Percentiles rank a stretch among this genome's conserved stretches.
phyloP scores from a whole-genome alignment of 352 stramenopile genomes.

The Phytophthora hybrid region DNA sequence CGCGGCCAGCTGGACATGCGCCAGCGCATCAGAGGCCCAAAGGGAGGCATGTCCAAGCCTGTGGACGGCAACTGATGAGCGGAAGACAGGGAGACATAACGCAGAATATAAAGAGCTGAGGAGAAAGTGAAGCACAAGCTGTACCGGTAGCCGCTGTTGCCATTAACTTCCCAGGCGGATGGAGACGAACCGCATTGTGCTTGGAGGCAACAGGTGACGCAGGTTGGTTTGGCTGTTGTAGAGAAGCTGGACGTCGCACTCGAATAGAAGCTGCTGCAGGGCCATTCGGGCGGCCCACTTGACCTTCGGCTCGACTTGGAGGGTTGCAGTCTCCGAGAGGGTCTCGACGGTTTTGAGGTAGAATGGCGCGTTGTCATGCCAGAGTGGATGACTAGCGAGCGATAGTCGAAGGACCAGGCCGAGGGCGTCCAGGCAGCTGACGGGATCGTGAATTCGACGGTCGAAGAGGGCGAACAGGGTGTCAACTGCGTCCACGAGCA shows the following conservation, averaged over 20 bases:
- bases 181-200: slow-evolving; percentile 18
- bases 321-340: slow-evolving; percentile 32
- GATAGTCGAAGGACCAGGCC: slow-evolving; percentile 30
- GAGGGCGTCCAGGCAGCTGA: slow-evolving; percentile 40
- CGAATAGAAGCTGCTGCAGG: slow-evolving; percentile 57
- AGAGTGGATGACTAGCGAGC: slow-evolving; percentile 23
- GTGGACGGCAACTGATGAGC: slow-evolving; percentile 30
- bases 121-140: background rate
- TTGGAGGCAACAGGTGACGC: slow-evolving; percentile 24
- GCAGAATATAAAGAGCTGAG: background rate
- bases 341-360: slow-evolving; percentile 38
- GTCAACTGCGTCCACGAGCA: slow-evolving; percentile 10
- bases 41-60: slow-evolving; percentile 72
- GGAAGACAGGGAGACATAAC: background rate
- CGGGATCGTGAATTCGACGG: slow-evolving; percentile 29
- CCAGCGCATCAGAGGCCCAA: slow-evolving; percentile 80
- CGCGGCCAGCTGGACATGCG: slow-evolving; percentile 86
- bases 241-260: slow-evolving; percentile 46
- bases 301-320: slow-evolving; percentile 34
- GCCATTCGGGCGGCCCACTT: slow-evolving; percentile 45
- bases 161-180: slow-evolving; percentile 19
- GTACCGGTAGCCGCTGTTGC: background rate
- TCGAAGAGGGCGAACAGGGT: slow-evolving; percentile 43
- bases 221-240: slow-evolving; percentile 8
- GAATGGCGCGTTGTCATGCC: slow-evolving; percentile 21